Evolutionary conservation across 1,284 basidiomycete genomes (phyloP).

Genomic region (Farysia itapuensis): DNA sequence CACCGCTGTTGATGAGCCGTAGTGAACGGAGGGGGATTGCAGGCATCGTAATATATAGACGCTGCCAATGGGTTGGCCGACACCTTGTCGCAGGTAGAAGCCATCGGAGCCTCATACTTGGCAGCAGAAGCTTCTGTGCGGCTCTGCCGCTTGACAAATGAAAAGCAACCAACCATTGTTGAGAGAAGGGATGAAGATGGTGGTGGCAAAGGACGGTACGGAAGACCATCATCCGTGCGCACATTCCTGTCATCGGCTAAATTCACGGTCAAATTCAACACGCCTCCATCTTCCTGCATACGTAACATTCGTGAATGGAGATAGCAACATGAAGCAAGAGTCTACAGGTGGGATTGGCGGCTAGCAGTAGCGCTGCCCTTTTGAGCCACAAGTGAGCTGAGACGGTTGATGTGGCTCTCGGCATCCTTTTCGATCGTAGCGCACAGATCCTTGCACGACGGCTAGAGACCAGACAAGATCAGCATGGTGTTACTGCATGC

Average conservation of each 20-base stretch:
- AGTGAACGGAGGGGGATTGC: constrained; percentile 24
- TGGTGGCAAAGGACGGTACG: too few relatives aligned
- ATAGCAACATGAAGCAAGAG: too few relatives aligned
- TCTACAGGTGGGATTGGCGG: constrained; percentile 27
- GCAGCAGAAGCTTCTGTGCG: too few relatives aligned
- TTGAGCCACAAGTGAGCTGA: constrained; percentile 26
- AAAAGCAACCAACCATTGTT: constrained; percentile 23
- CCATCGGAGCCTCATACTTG: background rate
- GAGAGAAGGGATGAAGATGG: background rate
- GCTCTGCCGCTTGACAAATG: constrained; percentile 19
- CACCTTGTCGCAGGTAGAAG: constrained; percentile 4
- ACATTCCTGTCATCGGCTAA: too few relatives aligned
- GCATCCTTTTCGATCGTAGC: constrained; percentile 75
- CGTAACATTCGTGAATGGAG: too few relatives aligned
- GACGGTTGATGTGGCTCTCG: constrained; percentile 68
- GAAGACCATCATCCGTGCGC: too few relatives aligned
- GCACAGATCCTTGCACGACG: constrained; percentile 77
- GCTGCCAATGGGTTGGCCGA: constrained; percentile 7
- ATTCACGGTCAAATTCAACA: too few relatives aligned
- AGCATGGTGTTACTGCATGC: background rate
- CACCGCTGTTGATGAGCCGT: constrained; percentile 8
- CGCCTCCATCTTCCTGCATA: too few relatives aligned
- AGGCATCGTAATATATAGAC: constrained; percentile 32
- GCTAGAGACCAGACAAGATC: constrained; percentile 58
- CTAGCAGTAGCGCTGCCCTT: constrained; percentile 18